Evolutionary conservation across 2,329 filamentous ascomycete species (phyloP).

Genomic region (Paraphaeosphaeria minitans): DNA sequence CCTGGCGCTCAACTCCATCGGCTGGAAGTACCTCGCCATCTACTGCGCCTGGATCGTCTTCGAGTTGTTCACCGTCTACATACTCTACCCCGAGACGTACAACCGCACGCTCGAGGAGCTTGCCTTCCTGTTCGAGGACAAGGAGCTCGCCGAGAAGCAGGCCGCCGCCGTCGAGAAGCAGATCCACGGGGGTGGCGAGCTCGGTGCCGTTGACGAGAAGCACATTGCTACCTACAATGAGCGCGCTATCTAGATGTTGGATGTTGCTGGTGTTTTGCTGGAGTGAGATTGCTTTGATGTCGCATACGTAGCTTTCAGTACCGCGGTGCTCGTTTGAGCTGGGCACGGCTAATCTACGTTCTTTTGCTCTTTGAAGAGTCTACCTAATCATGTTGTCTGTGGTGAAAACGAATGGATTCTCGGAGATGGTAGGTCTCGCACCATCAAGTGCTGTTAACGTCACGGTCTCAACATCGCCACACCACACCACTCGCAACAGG

Average conservation of each 20-base stretch:
- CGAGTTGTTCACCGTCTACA: slow-evolving; percentile 61
- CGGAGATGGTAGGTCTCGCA: too few species aligned
- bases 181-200: slow-evolving; percentile 28
- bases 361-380: background rate
- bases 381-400: background rate
- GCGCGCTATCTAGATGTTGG: slow-evolving; percentile 19
- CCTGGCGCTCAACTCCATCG: slow-evolving; percentile 60
- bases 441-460: too few species aligned
- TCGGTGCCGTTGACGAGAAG: slow-evolving; percentile 19
- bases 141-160: slow-evolving; percentile 39
- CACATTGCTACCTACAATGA: slow-evolving; percentile 24
- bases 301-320: background rate
- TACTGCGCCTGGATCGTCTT: slow-evolving; percentile 62
- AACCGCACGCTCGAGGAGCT: slow-evolving; percentile 65
- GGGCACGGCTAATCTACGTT: slow-evolving; percentile 3
- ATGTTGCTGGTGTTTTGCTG: background rate
- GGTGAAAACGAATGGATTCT: background rate
- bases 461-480: too few species aligned
- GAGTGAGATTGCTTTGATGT: slow-evolving; percentile 5
- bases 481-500: too few species aligned
- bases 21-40: slow-evolving; percentile 61
- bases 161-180: slow-evolving; percentile 43
- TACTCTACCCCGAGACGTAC: slow-evolving; percentile 67
- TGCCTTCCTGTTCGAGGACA: slow-evolving; percentile 50
- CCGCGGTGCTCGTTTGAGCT: background rate